These are phyloP conservation scores for Petunia axillaris DNA, from an alignment of 257 asterid species.

Conservation along the genomic window DNA sequence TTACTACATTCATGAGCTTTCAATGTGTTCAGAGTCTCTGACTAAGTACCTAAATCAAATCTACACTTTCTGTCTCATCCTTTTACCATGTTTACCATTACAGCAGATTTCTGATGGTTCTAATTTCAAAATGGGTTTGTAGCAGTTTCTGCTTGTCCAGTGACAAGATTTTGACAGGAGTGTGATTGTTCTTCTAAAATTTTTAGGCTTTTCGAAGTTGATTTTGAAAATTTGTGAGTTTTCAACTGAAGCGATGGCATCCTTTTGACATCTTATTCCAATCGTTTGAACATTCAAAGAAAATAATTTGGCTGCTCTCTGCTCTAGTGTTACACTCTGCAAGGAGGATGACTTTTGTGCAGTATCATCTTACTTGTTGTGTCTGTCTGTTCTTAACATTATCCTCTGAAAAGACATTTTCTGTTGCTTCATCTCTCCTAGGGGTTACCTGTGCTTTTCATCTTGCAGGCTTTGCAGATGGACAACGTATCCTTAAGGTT, in stretches of 20 bases:
- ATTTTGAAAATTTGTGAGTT: background rate
- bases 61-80: background rate
- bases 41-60: background rate
- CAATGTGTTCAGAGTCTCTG: background rate
- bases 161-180: background rate
- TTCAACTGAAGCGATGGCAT: background rate
- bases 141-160: background rate
- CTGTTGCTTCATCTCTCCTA: background rate
- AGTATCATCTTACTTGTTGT: background rate
- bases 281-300: background rate
- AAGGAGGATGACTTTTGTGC: background rate
- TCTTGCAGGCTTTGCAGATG: slow-evolving; percentile 79
- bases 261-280: background rate
- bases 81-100: background rate
- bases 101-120: background rate
- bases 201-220: background rate
- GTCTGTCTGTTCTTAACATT: background rate
- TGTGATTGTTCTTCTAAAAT: background rate
- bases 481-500: slow-evolving; percentile 67
- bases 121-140: background rate
- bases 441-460: background rate
- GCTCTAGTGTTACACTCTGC: background rate
- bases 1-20: background rate
- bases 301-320: background rate
- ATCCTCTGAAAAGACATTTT: background rate